Conservation (phyloP, 169 alveolate genomes). For the Plasmodium vivax region DNA sequence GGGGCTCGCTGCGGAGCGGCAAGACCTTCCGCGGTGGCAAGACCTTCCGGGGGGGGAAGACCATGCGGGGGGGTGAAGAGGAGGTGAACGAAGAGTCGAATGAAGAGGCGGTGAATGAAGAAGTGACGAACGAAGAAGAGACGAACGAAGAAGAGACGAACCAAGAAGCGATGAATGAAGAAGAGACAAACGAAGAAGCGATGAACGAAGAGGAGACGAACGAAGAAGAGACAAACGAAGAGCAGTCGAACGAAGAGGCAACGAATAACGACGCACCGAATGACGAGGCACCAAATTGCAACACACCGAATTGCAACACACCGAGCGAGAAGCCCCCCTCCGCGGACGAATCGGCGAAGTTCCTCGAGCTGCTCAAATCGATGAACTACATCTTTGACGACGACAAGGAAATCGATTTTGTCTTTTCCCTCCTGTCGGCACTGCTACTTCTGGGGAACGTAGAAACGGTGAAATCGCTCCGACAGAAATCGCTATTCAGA, state of each 20-base stretch:
- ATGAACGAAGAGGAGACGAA: no score
- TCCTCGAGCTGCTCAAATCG: conserved; percentile 28
- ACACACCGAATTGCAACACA: no score
- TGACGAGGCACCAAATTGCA: no score
- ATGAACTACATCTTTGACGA: conserved; percentile 42
- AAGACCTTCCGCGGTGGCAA: neutral
- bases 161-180: no score
- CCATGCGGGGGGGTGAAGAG: neutral
- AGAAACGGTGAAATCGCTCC: neutral
- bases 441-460: conserved; percentile 46
- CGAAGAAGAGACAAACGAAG: no score
- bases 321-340: neutral
- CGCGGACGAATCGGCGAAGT: neutral
- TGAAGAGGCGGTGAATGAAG: neutral
- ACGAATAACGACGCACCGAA: no score
- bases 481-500: neutral
- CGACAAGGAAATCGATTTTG: conserved; percentile 55
- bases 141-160: no score
- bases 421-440: conserved; percentile 54
- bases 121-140: no score
- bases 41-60: neutral
- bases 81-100: neutral
- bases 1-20: neutral
- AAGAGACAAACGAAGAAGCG: no score
- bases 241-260: no score